phyloP scores from a whole-genome alignment of 2,329 filamentous ascomycete genomes.

The Diaporthe vexans region DNA sequence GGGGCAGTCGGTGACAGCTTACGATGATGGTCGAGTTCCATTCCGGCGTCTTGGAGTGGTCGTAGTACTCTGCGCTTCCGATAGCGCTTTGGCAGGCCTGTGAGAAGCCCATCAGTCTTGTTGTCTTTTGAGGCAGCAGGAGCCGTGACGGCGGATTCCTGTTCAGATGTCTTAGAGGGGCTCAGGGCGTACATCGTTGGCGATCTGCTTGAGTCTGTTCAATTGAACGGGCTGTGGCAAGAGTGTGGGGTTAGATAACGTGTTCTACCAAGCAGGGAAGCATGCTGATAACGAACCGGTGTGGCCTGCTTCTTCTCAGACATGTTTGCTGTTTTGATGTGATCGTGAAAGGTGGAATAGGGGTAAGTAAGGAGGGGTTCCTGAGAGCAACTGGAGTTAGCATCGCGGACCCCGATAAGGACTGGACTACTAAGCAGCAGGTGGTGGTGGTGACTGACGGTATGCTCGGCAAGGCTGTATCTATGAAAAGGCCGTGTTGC shows the following conservation, averaged over 20 bases:
- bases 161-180: slow-evolving; percentile 1
- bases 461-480: not conserved
- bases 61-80: slow-evolving; percentile 82
- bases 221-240: slow-evolving; percentile 79
- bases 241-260: slow-evolving; percentile 20
- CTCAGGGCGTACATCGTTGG: slow-evolving; percentile 78
- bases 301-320: slow-evolving; percentile 41
- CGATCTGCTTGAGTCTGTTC: slow-evolving; percentile 86
- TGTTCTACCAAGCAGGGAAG: not conserved
- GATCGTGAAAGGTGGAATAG: slow-evolving; percentile 23
- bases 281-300: slow-evolving; percentile 32
- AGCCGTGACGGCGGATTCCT: not conserved
- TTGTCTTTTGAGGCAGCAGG: not conserved
- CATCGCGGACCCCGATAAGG: not conserved
- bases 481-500: not conserved
- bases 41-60: slow-evolving; percentile 84
- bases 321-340: slow-evolving; percentile 31
- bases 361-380: slow-evolving; percentile 35
- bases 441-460: slow-evolving; percentile 13
- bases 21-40: slow-evolving; percentile 98
- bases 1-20: slow-evolving; percentile 52
- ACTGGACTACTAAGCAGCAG: not conserved
- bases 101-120: slow-evolving; percentile 41
- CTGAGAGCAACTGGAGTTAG: slow-evolving; percentile 14
- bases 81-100: slow-evolving; percentile 89